These are phyloP conservation scores for Boletus sp. DNA, from an alignment of 768 basidiomycete genomes.

Conservation along the genomic window DNA sequence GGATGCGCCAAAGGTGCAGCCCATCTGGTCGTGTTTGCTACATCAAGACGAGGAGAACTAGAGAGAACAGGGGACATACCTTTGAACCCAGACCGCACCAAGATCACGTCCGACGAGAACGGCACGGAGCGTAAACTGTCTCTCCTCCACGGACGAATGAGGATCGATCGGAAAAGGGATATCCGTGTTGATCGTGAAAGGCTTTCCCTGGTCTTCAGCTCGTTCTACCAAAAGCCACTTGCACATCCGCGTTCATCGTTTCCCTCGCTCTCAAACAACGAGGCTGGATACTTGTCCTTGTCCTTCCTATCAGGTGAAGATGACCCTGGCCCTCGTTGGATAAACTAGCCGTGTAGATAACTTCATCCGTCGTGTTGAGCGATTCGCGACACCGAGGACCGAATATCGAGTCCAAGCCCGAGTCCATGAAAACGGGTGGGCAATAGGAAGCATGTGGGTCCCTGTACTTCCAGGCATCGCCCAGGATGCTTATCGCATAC, in stretches of 20 bases:
- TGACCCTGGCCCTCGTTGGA: not conserved
- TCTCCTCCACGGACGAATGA: constrained; percentile 37
- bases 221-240: constrained; percentile 1
- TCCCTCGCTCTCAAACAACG: not conserved
- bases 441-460: not conserved
- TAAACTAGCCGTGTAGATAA: not conserved
- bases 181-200: constrained; percentile 20
- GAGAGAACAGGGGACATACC: constrained; percentile 9
- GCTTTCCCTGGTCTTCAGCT: not conserved
- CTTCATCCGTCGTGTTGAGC: not conserved
- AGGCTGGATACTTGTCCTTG: not conserved
- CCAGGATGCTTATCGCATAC: constrained; percentile 9
- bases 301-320: not conserved
- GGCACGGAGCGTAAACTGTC: constrained; percentile 52
- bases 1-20: constrained; percentile 62
- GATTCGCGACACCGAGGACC: not conserved
- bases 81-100: constrained; percentile 61
- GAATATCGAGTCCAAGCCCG: not conserved
- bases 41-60: not conserved
- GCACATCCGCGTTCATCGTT: not conserved
- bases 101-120: constrained; percentile 49
- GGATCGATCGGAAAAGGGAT: constrained; percentile 55
- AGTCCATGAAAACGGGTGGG: not conserved
- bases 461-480: not conserved
- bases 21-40: constrained; percentile 36